Base-by-base conservation (phyloP, 495 filamentous ascomycete species). In the Penicillium malachiteum region DNA sequence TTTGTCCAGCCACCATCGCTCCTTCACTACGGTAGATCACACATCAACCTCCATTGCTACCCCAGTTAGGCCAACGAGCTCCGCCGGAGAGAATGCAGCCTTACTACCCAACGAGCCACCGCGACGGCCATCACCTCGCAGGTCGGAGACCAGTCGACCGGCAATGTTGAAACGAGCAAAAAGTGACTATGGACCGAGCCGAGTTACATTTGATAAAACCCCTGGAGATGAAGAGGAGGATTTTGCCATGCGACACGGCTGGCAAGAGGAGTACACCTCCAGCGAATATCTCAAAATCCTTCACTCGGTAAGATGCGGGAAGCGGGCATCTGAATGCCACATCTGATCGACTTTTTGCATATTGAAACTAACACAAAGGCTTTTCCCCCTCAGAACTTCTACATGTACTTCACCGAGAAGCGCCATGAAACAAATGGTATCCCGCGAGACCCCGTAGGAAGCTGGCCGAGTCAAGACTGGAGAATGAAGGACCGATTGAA, bases 371-470 rank as follows among this genome's bases (percentile, higher is more conserved):
- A 67, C 13, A 35, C 14, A n/a, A 12, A 50, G 14, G 31, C 30
- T 21, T 51, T 10, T 30, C 26, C 33, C 1, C 21, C 21, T 5
- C 30, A 79, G 73, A 77, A 75, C 55, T 97, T 96, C 81, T 97
- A 93, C 75, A 96, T 97, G 92, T 99, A 97, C 71, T 99, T 88
- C 68, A 96, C 91, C 44, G 94, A 97, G 68, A 97, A 97, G 69
- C 86, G 91, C 26, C 94, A 97, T 68, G 94, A 97, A 68, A 94
- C 91, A n/a, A 91, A 92, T 35, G 95, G 94, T 14, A 89, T 94
- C 52, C 91, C 95, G 9, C 88, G 92, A 67, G 80, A 81, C 38
- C 78, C 81, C 14, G 74, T 73, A 14, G 77, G 76, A 46, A 78
- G 73, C 51, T 81, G 80, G 71, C 82, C 81, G 5, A 83, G 93